Evolutionary conservation across 2,329 filamentous ascomycete genomes (phyloP).

Genomic region (Diaporthe capsici): DNA sequence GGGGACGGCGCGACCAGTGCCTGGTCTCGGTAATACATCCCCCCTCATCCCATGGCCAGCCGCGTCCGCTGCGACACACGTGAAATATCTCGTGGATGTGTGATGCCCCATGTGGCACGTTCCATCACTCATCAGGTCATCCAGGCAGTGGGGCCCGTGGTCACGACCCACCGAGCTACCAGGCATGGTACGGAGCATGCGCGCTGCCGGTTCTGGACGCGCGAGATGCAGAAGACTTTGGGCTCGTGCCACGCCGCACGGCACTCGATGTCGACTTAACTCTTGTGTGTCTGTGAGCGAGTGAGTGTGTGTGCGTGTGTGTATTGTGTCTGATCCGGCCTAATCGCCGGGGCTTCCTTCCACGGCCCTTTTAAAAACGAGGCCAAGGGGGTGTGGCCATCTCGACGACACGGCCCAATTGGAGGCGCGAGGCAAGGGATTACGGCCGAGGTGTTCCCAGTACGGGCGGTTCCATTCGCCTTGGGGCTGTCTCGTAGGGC

Average conservation of each 20-base stretch:
- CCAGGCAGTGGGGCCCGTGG: background rate
- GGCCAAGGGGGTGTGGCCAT: background rate
- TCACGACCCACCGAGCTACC: background rate
- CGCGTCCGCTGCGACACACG: constrained; percentile 27
- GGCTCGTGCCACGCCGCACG: constrained; percentile 20
- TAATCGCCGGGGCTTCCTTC: constrained; percentile 7
- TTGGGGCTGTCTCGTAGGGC: constrained; percentile 26
- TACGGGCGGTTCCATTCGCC: background rate
- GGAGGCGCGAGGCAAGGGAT: constrained; percentile 6
- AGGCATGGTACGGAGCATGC: background rate
- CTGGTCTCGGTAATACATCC: background rate
- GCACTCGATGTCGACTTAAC: background rate
- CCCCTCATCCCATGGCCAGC: background rate
- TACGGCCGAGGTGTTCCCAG: constrained; percentile 27
- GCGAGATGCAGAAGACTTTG: background rate
- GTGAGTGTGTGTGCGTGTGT: background rate
- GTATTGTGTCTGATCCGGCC: constrained; percentile 3
- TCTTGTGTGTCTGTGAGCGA: background rate
- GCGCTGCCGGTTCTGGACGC: background rate
- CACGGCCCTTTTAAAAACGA: background rate
- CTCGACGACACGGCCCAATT: constrained; percentile 14
- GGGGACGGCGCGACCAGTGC: background rate
- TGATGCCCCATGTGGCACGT: background rate
- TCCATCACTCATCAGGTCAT: background rate
- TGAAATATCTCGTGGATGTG: constrained; percentile 12